phyloP scores from a whole-genome alignment of 345 rosid species.

The Citrus trifoliata region DNA sequence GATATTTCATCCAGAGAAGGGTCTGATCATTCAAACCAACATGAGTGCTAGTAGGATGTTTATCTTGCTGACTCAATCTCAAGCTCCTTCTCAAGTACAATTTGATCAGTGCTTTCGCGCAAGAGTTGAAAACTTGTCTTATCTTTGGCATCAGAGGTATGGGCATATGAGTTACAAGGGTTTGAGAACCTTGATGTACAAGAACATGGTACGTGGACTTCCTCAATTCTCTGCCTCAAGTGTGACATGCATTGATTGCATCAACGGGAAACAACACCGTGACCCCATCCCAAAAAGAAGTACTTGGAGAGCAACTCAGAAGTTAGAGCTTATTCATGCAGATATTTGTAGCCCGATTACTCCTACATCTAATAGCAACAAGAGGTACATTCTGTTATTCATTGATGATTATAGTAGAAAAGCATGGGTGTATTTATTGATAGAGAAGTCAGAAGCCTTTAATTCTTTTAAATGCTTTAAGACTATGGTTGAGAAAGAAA shows the following conservation, averaged over 20 bases:
- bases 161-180: not conserved
- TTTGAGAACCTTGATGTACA: not conserved
- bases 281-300: not conserved
- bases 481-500: not conserved
- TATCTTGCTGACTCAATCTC: not conserved
- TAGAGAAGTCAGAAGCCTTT: not conserved
- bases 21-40: not conserved
- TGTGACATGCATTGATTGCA: not conserved
- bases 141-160: not conserved
- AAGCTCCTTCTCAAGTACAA: too few species aligned
- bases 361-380: not conserved
- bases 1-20: not conserved
- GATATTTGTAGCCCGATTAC: not conserved
- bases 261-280: not conserved
- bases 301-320: not conserved
- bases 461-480: not conserved
- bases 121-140: not conserved
- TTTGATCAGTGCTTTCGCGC: not conserved
- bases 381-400: not conserved
- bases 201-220: not conserved
- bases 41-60: not conserved
- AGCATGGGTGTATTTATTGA: not conserved
- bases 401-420: conserved; percentile 9
- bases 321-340: not conserved
- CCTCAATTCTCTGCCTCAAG: not conserved